These are phyloP conservation scores for Fomitopsis pinicola DNA, from an alignment of 1,284 basidiomycete genomes.

Conservation along the genomic window DNA sequence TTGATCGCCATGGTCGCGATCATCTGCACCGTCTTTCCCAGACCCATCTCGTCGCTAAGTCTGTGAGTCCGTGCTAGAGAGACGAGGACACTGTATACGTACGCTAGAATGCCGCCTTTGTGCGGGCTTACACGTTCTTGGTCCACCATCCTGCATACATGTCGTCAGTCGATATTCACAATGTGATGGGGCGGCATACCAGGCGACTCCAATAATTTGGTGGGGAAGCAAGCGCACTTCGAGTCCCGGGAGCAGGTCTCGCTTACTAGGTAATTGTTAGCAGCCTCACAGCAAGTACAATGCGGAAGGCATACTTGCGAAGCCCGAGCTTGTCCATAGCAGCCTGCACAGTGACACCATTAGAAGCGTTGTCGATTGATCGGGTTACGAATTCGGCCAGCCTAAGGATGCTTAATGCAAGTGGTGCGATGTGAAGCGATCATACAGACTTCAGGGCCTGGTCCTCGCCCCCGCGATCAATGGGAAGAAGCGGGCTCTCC, in stretches of 20 bases:
- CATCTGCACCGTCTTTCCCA: slow-evolving; percentile 73
- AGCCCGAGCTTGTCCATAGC: slow-evolving; percentile 49
- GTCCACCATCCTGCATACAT: slow-evolving; percentile 48
- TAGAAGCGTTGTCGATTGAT: slow-evolving; percentile 50
- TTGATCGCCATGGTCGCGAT: slow-evolving; percentile 68
- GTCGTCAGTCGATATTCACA: slow-evolving; percentile 19
- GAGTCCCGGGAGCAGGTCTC: slow-evolving; percentile 55
- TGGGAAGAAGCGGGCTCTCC: slow-evolving; percentile 11
- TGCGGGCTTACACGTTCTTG: slow-evolving; percentile 44
- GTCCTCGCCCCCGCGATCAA: slow-evolving; percentile 18
- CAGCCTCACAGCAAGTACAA: background rate
- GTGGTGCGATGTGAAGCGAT: background rate
- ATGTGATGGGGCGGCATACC: slow-evolving; percentile 34
- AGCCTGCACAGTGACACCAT: slow-evolving; percentile 45
- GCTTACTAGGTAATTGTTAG: slow-evolving; percentile 31
- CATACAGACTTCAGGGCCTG: slow-evolving; percentile 11
- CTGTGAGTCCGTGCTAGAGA: background rate
- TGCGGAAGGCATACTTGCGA: slow-evolving; percentile 33
- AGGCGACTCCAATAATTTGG: slow-evolving; percentile 70
- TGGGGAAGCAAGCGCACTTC: slow-evolving; percentile 65
- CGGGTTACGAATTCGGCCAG: slow-evolving; percentile 57
- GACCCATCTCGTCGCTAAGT: slow-evolving; percentile 83
- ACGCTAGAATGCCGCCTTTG: slow-evolving; percentile 76
- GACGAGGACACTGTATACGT: slow-evolving; percentile 15
- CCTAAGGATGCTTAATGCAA: slow-evolving; percentile 24